These are phyloP conservation scores for Pholiota molesta DNA, from an alignment of 768 basidiomycete genomes.

Conservation along the genomic window DNA sequence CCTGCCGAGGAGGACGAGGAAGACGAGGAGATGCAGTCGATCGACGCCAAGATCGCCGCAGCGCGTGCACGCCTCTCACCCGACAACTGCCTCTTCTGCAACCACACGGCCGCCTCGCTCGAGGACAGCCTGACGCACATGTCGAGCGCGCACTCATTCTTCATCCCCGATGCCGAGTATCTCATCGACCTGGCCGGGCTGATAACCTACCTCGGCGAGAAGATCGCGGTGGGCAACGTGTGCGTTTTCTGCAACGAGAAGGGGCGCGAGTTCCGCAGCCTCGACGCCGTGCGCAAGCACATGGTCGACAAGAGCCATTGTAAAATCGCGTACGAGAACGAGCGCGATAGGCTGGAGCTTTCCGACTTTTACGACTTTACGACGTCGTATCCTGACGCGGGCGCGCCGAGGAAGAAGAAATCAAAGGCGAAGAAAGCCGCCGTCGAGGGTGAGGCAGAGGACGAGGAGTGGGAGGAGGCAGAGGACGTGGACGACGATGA, in stretches of 20 bases:
- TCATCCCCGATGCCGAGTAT: conserved; percentile 92
- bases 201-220: conserved; percentile 85
- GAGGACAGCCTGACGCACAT: conserved; percentile 84
- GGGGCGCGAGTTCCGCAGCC: conserved; percentile 77
- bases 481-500: conserved; percentile 48
- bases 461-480: conserved; percentile 45
- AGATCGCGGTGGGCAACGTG: conserved; percentile 89
- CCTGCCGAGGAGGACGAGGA: conserved; percentile 23
- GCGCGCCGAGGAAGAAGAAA: conserved; percentile 28
- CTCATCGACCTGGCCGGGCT: conserved; percentile 84
- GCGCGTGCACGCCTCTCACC: conserved; percentile 65
- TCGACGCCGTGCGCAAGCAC: conserved; percentile 91
- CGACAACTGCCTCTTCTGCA: conserved; percentile 87
- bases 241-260: conserved; percentile 91
- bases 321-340: conserved; percentile 89
- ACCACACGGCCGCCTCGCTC: conserved; percentile 49
- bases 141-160: conserved; percentile 88
- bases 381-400: conserved; percentile 67
- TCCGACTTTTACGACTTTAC: conserved; percentile 96
- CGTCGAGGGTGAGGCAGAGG: conserved; percentile 46
- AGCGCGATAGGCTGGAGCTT: conserved; percentile 79
- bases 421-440: conserved; percentile 36
- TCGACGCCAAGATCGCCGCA: conserved; percentile 76
- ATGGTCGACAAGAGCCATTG: conserved; percentile 97
- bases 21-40: conserved; percentile 55